Conservation (phyloP, 345 rosid species). For the Brassica nigra region DNA sequence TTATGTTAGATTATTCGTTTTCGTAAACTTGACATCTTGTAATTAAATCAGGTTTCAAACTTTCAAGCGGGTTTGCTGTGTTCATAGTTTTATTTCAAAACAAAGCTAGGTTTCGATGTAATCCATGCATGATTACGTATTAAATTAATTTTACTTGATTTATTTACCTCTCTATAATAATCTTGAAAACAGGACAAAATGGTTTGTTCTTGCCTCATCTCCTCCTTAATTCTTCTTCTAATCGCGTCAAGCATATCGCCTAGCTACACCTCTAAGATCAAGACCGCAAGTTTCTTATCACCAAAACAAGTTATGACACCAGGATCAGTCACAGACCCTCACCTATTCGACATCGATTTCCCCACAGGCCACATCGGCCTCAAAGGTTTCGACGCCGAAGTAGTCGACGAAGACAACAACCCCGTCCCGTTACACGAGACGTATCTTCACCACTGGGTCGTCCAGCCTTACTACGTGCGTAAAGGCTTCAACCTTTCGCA, state of each 20-base stretch:
- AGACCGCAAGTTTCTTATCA: slow-evolving; percentile 61
- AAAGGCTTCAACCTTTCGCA: slow-evolving; percentile 31
- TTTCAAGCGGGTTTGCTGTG: neutral
- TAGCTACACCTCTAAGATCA: slow-evolving; percentile 37
- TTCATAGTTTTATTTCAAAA: neutral
- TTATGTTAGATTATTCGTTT: neutral
- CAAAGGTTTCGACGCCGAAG: slow-evolving; percentile 70
- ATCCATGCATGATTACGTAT: too few relatives aligned
- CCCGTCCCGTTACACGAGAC: slow-evolving; percentile 78
- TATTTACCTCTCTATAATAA: neutral
- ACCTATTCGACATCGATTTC: slow-evolving; percentile 60
- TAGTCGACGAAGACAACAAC: slow-evolving; percentile 70
- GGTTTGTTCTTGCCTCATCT: slow-evolving; percentile 21
- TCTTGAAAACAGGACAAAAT: slow-evolving; percentile 42
- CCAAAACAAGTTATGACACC: slow-evolving; percentile 71
- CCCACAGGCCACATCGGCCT: slow-evolving; percentile 82
- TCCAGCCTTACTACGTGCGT: slow-evolving; percentile 51
- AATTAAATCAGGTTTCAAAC: neutral
- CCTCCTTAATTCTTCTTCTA: slow-evolving; percentile 35
- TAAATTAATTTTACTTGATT: neutral
- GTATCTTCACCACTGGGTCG: slow-evolving; percentile 89
- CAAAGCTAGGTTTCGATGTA: too few relatives aligned
- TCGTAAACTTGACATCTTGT: neutral
- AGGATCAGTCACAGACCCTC: slow-evolving; percentile 66
- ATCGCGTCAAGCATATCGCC: slow-evolving; percentile 28